Evolutionary conservation across 2,329 filamentous ascomycete species (phyloP).

Genomic region (Monilinia fructicola): DNA sequence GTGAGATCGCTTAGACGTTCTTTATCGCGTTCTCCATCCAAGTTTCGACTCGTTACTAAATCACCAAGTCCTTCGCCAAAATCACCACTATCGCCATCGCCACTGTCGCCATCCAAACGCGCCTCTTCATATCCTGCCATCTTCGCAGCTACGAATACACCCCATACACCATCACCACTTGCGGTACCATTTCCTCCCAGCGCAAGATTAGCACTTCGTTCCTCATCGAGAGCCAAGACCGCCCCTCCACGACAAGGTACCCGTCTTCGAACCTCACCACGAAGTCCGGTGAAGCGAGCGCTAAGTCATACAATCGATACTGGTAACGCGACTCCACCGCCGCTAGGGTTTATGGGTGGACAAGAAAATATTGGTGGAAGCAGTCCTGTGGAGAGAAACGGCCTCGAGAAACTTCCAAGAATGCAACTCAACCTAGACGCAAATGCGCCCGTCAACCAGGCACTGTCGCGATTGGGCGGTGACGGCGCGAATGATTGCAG

Average conservation of each 20-base stretch:
- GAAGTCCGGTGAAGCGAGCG: slow-evolving; percentile 77
- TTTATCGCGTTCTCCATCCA: slow-evolving; percentile 90
- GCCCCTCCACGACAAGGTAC: slow-evolving; percentile 56
- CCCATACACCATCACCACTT: slow-evolving; percentile 52
- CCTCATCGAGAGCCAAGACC: slow-evolving; percentile 59
- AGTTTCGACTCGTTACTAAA: slow-evolving; percentile 65
- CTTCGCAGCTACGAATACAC: slow-evolving; percentile 37
- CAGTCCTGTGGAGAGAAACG: slow-evolving; percentile 50
- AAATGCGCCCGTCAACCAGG: slow-evolving; percentile 50
- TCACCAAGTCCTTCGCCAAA: slow-evolving; percentile 48
- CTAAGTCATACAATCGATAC: slow-evolving; percentile 66
- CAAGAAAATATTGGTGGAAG: slow-evolving; percentile 47
- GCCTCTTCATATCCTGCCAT: slow-evolving; percentile 53
- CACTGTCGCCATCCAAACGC: slow-evolving; percentile 49
- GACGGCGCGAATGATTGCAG: slow-evolving; percentile 46
- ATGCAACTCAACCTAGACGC: slow-evolving; percentile 50
- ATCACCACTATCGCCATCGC: slow-evolving; percentile 59
- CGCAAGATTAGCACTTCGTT: slow-evolving; percentile 64
- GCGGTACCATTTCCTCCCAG: slow-evolving; percentile 66
- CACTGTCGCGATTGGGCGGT: slow-evolving; percentile 50
- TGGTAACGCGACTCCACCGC: slow-evolving; percentile 61
- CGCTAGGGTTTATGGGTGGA: slow-evolving; percentile 34
- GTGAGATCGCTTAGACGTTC: slow-evolving; percentile 84
- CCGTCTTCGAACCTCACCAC: slow-evolving; percentile 69
- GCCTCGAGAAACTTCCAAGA: slow-evolving; percentile 53